phyloP scores from a whole-genome alignment of 2,329 filamentous ascomycete species.

The Sarocladiaceae sp. region DNA sequence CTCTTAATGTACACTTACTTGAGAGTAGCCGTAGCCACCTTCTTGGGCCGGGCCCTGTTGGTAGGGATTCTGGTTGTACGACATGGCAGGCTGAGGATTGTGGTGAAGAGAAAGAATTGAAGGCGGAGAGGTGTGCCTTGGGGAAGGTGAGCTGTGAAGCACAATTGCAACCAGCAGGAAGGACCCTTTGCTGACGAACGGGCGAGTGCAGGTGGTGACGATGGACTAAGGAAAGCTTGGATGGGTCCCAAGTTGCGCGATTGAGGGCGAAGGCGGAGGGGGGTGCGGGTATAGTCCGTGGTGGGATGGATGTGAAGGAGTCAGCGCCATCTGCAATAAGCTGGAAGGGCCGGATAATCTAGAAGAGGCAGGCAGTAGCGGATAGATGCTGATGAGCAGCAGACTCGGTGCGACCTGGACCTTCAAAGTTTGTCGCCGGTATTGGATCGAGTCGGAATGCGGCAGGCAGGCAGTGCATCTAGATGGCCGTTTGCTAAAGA shows the following conservation, averaged over 20 bases:
- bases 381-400: not conserved
- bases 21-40: constrained; percentile 39
- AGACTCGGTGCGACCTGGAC: not conserved
- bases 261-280: not conserved
- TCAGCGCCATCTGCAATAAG: not conserved
- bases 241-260: too few species aligned
- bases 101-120: constrained; percentile 16
- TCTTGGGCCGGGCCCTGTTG: constrained; percentile 46
- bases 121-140: constrained; percentile 11
- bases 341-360: constrained; percentile 3
- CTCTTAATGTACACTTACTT: constrained; percentile 31
- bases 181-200: not conserved
- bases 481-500: not conserved
- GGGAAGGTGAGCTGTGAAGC: not conserved
- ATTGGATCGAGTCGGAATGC: not conserved
- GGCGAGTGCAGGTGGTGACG: not conserved
- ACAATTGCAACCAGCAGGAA: not conserved
- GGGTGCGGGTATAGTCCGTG: not conserved
- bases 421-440: not conserved
- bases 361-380: not conserved
- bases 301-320: not conserved
- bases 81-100: constrained; percentile 40
- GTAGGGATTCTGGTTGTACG: constrained; percentile 65
- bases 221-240: constrained; percentile 7
- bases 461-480: not conserved